phyloP scores from a whole-genome alignment of 2,329 filamentous ascomycete species.

The Colletotrichum cordylinicola region DNA sequence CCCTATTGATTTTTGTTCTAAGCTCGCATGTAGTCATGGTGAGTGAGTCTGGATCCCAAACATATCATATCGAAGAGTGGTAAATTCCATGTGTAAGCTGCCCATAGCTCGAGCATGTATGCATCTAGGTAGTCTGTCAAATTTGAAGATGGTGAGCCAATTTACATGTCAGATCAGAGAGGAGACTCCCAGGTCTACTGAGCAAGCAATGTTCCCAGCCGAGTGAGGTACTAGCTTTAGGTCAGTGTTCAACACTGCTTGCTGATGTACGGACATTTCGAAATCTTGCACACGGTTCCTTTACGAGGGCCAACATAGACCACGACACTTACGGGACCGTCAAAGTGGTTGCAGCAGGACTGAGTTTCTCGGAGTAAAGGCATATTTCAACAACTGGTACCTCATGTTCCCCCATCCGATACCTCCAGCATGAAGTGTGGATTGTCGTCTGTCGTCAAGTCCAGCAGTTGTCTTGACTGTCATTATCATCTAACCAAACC shows the following conservation, averaged over 20 bases:
- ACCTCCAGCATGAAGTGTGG: not conserved
- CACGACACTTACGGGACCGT: too few species aligned
- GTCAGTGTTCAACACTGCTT: not conserved
- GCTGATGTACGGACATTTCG: too few species aligned
- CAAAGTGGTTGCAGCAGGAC: too few species aligned
- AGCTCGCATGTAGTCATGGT: not conserved
- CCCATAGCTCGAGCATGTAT: not conserved
- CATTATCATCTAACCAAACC: not conserved
- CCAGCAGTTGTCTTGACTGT: not conserved
- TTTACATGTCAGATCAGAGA: not conserved
- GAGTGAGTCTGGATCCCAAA: not conserved
- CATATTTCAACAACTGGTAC: not conserved
- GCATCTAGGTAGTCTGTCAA: not conserved
- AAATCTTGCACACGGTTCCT: too few species aligned
- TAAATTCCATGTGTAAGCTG: not conserved
- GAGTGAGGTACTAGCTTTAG: not conserved
- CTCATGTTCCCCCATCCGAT: not conserved
- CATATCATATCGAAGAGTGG: not conserved
- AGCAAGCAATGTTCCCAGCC: not conserved
- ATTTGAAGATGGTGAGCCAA: not conserved
- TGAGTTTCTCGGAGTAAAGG: not conserved
- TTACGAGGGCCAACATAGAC: too few species aligned
- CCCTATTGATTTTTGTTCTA: not conserved
- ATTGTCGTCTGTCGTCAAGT: not conserved
- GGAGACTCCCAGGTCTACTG: not conserved